Evolutionary conservation across 1,139 yeast species (phyloP), one percentile per base, ranked within the genome.

Genomic region (Wickerhamiella infanticola): DNA sequence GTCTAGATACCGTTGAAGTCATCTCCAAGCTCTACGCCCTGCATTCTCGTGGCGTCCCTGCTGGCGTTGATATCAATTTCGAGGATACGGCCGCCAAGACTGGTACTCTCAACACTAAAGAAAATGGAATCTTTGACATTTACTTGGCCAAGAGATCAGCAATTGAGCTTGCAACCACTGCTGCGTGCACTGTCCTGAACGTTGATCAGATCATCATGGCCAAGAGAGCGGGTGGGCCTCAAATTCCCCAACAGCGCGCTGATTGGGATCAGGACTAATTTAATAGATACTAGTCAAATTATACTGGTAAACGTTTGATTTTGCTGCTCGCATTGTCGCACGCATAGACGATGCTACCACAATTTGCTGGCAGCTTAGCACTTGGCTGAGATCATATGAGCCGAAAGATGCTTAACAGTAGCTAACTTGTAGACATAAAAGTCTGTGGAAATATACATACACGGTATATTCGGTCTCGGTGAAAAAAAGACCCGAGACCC

Each of bases 191-290:
- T 3, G 84, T 90, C 46, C 72, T 90, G 53, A 79, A 94, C 25
- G 88, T 86, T 42, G 95, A 84, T 63, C 94, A 82, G 68, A 84
- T 84, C 58, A 83, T 83, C 60, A 85, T 84, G 84, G 94, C 94
- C 43, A 84, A 84, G 73, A 77, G 94, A 60, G 95, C 95, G 1
- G 98, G 98, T 54, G 98, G 98, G 27, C 98, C 98, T 41, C 81
- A 73, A 42, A 78, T 86, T 73, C 95, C 96, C 45, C 73, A 78
- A 56, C 94, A 83, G 61, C 78, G 81, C 62, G 95, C 95, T 49
- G 88, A 88, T 69, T 88, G 98, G 98, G 98, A 88, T 62, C 94
- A 81, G 66, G 97, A 75, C 37, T 54, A 45, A 39, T 35, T 35
- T 35, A 3, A 9, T 24, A 11, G 18, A 18, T 18, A 18, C 5